Conservation (phyloP, 179 eudicot species). For the Beta corolliflora region DNA sequence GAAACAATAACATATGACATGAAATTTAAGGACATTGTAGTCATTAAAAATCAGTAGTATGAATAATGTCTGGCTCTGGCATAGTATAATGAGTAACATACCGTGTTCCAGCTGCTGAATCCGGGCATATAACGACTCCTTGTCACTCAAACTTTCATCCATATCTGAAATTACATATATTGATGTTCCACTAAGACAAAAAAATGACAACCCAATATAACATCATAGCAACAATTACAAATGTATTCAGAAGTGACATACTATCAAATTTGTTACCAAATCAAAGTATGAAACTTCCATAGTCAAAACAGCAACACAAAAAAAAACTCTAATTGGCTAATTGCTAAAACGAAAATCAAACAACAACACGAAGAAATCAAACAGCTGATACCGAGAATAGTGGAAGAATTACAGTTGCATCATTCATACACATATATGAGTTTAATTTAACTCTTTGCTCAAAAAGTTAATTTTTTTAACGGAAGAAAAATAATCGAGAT, state of each 20-base stretch:
- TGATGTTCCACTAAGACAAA: not conserved
- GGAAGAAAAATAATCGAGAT: not conserved
- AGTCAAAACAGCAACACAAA: not conserved
- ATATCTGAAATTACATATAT: slow-evolving; percentile 34
- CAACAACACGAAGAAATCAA: not conserved
- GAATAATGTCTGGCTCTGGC: not conserved
- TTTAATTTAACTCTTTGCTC: too few species aligned
- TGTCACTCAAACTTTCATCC: slow-evolving; percentile 54
- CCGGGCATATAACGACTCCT: slow-evolving; percentile 62
- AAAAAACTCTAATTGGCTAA: not conserved
- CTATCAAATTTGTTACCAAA: not conserved
- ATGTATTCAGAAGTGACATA: not conserved
- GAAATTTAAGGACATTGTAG: not conserved
- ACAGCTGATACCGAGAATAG: not conserved
- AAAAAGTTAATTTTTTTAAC: not conserved
- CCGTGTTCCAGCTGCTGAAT: slow-evolving; percentile 73
- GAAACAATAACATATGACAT: not conserved
- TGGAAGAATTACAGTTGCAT: too few species aligned
- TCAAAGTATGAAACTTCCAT: not conserved
- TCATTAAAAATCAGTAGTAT: not conserved
- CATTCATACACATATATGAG: too few species aligned
- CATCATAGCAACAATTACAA: not conserved
- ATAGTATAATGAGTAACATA: slow-evolving; percentile 30
- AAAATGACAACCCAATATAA: not conserved
- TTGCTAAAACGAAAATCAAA: not conserved